phyloP scores from a whole-genome alignment of 106 monocot genomes.

The Platanthera zijinensis region DNA sequence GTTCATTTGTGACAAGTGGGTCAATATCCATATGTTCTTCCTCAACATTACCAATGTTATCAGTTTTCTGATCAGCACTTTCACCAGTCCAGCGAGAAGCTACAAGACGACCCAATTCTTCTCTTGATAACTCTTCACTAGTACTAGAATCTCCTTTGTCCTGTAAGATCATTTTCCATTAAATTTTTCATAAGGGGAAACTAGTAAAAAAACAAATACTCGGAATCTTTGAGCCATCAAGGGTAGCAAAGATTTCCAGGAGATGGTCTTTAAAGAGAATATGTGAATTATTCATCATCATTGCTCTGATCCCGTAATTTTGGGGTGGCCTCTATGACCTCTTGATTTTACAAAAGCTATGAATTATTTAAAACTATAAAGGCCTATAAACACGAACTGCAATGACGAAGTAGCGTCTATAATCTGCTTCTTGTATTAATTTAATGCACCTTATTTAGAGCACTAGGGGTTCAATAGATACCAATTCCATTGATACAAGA shows the following conservation, averaged over 20 bases:
- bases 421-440: background rate
- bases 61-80: conserved; percentile 22
- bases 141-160: conserved; percentile 18
- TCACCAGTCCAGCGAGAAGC: conserved; percentile 99
- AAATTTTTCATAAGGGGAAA: no score
- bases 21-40: conserved; percentile 29
- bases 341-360: background rate
- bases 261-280: background rate
- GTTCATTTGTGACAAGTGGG: conserved; percentile 22
- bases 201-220: no score
- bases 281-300: background rate
- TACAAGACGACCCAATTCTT: conserved; percentile 88
- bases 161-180: conserved; percentile 18
- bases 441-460: background rate
- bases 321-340: background rate
- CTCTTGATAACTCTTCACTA: conserved; percentile 69
- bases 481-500: no score
- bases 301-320: background rate
- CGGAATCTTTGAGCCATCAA: no score
- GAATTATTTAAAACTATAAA: background rate
- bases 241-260: background rate
- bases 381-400: background rate
- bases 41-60: conserved; percentile 27
- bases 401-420: background rate
- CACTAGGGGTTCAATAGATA: no score